A percentile compares a stretch with the other conserved stretches of the same genome.
Evolutionary conservation across 2,329 filamentous ascomycete species (phyloP).

Genomic region (Colletotrichum magnum): DNA sequence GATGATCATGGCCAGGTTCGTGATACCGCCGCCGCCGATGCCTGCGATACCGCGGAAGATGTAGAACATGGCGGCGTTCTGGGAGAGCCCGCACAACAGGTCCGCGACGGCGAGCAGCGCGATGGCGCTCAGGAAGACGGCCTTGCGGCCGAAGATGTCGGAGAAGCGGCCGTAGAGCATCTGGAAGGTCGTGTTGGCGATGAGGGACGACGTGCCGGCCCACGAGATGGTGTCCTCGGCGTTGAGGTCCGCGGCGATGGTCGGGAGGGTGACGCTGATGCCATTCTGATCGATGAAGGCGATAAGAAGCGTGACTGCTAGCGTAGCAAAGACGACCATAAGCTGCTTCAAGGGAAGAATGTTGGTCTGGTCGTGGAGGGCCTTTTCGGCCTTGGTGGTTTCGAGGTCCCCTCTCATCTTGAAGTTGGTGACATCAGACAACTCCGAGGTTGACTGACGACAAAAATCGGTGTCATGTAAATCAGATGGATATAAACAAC

Average conservation of each 20-base stretch:
- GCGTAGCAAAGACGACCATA: conserved; percentile 63
- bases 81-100: conserved; percentile 70
- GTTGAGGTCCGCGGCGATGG: conserved; percentile 63
- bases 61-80: conserved; percentile 71
- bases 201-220: conserved; percentile 67
- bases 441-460: not conserved
- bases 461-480: not conserved
- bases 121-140: conserved; percentile 68
- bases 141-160: conserved; percentile 73
- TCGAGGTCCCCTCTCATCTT: conserved; percentile 24
- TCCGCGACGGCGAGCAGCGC: conserved; percentile 68
- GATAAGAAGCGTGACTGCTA: conserved; percentile 68
- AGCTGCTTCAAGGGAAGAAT: conserved; percentile 66
- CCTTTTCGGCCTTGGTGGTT: conserved; percentile 54
- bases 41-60: conserved; percentile 72
- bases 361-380: conserved; percentile 69
- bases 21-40: conserved; percentile 73
- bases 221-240: conserved; percentile 67
- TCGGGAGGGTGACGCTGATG: conserved; percentile 65
- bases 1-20: conserved; percentile 72
- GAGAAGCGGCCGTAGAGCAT: conserved; percentile 75
- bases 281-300: conserved; percentile 71
- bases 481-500: not conserved
- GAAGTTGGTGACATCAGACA: not conserved
- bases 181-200: conserved; percentile 74